A percentile compares a stretch with the other conserved stretches of the same genome.
These are phyloP conservation scores for Fusarium camptoceras DNA, from an alignment of 2,329 filamentous ascomycete genomes.

Conservation along the genomic window DNA sequence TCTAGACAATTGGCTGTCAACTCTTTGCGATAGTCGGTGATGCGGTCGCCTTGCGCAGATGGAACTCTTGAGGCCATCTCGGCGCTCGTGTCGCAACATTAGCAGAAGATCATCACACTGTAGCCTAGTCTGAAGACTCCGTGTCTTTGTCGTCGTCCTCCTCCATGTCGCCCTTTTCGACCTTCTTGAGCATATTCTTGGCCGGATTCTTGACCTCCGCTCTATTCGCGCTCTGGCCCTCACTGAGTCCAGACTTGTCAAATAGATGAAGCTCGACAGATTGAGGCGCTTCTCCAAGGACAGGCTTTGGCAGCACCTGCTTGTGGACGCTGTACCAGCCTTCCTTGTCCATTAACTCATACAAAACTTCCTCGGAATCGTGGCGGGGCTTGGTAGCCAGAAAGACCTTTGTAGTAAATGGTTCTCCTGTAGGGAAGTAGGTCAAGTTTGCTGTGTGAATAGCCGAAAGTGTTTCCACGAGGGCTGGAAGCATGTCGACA, in stretches of 20 bases:
- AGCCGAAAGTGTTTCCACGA: constrained; percentile 65
- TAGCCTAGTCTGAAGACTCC: constrained; percentile 13
- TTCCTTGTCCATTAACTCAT: constrained; percentile 58
- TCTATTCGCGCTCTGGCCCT: constrained; percentile 26
- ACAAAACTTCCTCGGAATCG: constrained; percentile 62
- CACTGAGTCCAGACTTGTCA: constrained; percentile 50
- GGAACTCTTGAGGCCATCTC: constrained; percentile 28
- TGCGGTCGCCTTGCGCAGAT: constrained; percentile 27
- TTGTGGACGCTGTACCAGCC: constrained; percentile 60
- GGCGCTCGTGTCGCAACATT: constrained; percentile 3
- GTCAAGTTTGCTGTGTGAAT: constrained; percentile 56
- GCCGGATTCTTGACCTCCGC: not conserved
- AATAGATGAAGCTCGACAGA: constrained; percentile 66
- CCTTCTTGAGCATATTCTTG: not conserved
- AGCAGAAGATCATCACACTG: not conserved
- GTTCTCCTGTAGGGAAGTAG: constrained; percentile 29
- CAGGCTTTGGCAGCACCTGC: constrained; percentile 58
- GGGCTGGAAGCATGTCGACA: constrained; percentile 64
- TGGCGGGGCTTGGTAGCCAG: constrained; percentile 69
- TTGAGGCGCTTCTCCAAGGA: constrained; percentile 58
- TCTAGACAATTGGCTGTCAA: constrained; percentile 37
- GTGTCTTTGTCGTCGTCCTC: constrained; percentile 4
- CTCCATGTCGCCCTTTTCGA: constrained; percentile 1
- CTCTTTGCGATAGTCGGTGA: constrained; percentile 2
- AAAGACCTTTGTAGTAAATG: constrained; percentile 58